A percentile compares a stretch with the other conserved stretches of the same genome.
Conservation (phyloP, 345 rosid genomes). For the Brassica incana region DNA sequence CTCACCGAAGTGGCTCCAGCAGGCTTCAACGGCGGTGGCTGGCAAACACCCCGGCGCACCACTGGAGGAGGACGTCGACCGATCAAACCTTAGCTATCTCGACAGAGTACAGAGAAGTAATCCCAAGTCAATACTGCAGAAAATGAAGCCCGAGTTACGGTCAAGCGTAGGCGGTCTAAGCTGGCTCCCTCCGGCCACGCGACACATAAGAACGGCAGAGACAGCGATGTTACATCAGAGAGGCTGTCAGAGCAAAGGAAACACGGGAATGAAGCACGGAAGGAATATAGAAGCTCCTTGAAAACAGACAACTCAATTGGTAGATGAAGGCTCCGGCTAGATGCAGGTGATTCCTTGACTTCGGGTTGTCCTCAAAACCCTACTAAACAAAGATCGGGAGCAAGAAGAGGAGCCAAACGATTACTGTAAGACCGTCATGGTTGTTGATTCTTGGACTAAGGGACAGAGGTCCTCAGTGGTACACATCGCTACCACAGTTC, state of each 20-base stretch:
- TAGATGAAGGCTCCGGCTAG: background rate
- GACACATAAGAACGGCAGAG: background rate
- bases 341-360: background rate
- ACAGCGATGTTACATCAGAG: background rate
- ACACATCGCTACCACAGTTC: background rate
- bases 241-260: background rate
- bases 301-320: background rate
- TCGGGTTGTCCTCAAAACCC: background rate
- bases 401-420: background rate
- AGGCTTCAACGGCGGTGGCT: background rate
- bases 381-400: background rate
- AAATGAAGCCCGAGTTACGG: background rate
- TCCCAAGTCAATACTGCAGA: background rate
- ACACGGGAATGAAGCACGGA: background rate
- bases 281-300: background rate
- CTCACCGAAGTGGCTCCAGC: background rate
- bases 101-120: background rate
- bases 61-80: background rate
- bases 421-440: background rate
- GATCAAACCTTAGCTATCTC: background rate
- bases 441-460: background rate
- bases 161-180: background rate
- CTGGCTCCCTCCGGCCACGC: background rate
- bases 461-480: background rate
- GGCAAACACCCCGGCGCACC: background rate